Evolutionary conservation across 1,139 yeast species (phyloP), one percentile per base, ranked within the genome.

Genomic region (Yamadazyma songkhlaensis): DNA sequence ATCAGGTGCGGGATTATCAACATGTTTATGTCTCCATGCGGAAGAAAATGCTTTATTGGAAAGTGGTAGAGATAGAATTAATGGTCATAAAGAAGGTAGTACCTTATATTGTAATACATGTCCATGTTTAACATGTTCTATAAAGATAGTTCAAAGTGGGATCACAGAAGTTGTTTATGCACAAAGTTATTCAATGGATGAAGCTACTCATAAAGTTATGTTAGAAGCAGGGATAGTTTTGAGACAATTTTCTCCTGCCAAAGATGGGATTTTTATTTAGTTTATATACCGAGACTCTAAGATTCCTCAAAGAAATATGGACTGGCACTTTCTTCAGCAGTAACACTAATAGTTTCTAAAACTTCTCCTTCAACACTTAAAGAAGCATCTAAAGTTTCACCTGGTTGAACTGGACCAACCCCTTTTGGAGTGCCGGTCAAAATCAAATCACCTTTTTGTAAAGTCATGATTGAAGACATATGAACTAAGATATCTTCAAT

Each of bases 361-460:
- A 70, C 67, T 41, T 75, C 54, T 9, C 81, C 92, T 29, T 74
- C 75, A 29, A 73, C 75, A 25, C 60, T 63, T 46, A 85, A 60
- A 45, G 75, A 72, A 9, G 95, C 95, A 38, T 72, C 71, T 28
- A 92, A 69, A 32, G 60, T 60, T 58, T 92, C 97, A 6, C 97
- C 97, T 1, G 95, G 84, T 8, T 59, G 62, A 34, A 90, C 66
- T 27, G 74, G 68, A 9, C 97, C 97, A 9, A 92, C 99, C n/a
- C 99, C 99, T 61, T 90, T 88, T 32, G 98, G 98, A 1, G 98
- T 92, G 10, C 98, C 98, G 0, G 97, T 92, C 43, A 90, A 71
- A 42, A 92, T 83, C 49, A 92, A 74, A 56, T 92, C 97, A 17
- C 97, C 97, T 42, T 88, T 83, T 51, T 89, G 81, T 41, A 92